Percentiles rank a stretch among this genome's conserved stretches.
These are phyloP conservation scores for Colletotrichum zoysiae DNA, from an alignment of 2,329 filamentous ascomycete genomes.

Conservation along the genomic window DNA sequence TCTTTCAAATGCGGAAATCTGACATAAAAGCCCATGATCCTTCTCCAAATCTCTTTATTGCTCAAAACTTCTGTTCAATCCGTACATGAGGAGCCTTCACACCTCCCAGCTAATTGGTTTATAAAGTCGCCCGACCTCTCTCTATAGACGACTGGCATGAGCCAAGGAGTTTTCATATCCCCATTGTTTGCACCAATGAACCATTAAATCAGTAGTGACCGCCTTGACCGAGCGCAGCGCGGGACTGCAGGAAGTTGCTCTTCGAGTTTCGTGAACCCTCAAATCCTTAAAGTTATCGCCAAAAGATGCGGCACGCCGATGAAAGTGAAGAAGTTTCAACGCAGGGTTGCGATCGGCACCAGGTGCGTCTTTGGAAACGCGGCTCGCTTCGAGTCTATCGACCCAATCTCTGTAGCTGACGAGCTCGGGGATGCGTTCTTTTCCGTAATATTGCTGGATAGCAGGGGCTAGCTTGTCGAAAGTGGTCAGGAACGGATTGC, in stretches of 20 bases:
- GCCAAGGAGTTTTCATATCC: slow-evolving; percentile 43
- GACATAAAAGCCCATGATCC: not conserved
- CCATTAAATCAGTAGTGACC: slow-evolving; percentile 60
- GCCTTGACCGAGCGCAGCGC: slow-evolving; percentile 56
- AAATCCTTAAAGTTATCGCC: slow-evolving; percentile 38
- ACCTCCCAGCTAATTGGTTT: not conserved
- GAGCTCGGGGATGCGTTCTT: slow-evolving; percentile 51
- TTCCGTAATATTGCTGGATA: slow-evolving; percentile 56
- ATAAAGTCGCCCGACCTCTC: not conserved
- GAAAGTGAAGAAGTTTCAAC: slow-evolving; percentile 66
- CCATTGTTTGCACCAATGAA: slow-evolving; percentile 63
- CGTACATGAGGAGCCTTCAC: no score
- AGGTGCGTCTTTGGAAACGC: slow-evolving; percentile 48
- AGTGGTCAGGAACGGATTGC: slow-evolving; percentile 55
- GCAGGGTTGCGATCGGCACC: slow-evolving; percentile 59
- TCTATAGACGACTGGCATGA: slow-evolving; percentile 25
- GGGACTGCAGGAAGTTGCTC: slow-evolving; percentile 55
- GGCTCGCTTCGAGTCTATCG: slow-evolving; percentile 56
- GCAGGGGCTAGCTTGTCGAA: slow-evolving; percentile 58
- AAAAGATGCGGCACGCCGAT: slow-evolving; percentile 48
- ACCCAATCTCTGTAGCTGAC: slow-evolving; percentile 62
- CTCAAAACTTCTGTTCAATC: not conserved
- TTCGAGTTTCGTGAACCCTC: slow-evolving; percentile 55
- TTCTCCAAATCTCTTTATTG: not conserved
- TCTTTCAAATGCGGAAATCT: not conserved